phyloP scores from a whole-genome alignment of 140 eudicot species.

The Anethum foeniculum region DNA sequence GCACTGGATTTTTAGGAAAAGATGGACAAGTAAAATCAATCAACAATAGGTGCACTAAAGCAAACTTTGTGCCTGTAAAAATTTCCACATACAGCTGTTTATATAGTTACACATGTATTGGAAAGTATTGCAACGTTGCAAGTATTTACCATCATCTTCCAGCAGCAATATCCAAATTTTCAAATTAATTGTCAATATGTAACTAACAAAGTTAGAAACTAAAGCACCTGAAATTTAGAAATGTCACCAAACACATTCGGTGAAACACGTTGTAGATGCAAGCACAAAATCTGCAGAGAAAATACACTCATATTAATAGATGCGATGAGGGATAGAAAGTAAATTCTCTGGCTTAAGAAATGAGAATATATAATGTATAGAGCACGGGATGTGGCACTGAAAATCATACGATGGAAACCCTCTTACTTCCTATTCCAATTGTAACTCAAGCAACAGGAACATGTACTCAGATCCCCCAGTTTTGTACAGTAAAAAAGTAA shows the following conservation, averaged over 20 bases:
- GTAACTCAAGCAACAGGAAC: neutral
- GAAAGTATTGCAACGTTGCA: neutral
- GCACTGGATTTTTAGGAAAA: neutral
- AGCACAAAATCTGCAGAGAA: slow-evolving; percentile 64
- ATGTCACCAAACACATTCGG: slow-evolving; percentile 50
- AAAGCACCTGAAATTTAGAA: slow-evolving; percentile 62
- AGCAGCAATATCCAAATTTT: neutral
- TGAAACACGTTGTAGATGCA: slow-evolving; percentile 85
- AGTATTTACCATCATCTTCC: neutral
- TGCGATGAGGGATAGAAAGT: neutral
- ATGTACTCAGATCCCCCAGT: neutral
- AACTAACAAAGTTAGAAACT: neutral
- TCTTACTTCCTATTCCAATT: neutral
- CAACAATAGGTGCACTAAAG: neutral
- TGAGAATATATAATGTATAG: neutral
- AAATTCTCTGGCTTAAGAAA: neutral
- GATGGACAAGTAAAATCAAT: neutral
- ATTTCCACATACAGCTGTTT: neutral
- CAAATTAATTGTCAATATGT: neutral
- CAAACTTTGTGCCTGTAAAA: neutral
- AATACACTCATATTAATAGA: slow-evolving; percentile 1
- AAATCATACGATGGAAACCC: neutral
- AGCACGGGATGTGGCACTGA: neutral
- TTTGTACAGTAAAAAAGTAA: neutral
- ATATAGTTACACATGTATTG: neutral